A percentile compares a stretch with the other conserved stretches of the same genome.
Evolutionary conservation across 352 stramenopile species (phyloP).

Genomic region (Salisapilia sapeloensis): DNA sequence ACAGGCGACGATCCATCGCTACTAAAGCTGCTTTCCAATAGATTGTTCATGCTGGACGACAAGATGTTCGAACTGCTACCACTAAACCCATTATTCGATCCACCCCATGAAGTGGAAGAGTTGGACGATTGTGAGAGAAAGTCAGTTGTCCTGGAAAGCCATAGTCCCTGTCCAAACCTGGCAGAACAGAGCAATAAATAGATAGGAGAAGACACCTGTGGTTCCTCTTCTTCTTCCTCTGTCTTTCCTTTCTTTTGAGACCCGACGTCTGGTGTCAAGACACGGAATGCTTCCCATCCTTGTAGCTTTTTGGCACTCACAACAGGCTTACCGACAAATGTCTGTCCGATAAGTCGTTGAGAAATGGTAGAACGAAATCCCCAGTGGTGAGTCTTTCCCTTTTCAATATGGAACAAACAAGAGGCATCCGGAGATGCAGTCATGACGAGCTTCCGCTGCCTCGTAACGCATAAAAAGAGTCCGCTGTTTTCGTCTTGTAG

Average conservation of each 20-base stretch:
- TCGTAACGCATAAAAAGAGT: conserved; percentile 30
- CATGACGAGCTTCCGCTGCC: conserved; percentile 52
- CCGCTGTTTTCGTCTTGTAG: conserved; percentile 41
- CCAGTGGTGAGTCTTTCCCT: conserved; percentile 67
- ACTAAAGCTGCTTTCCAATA: conserved; percentile 1
- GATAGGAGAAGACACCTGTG: conserved; percentile 9
- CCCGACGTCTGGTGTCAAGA: conserved; percentile 20
- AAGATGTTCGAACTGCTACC: background rate
- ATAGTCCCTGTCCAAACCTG: conserved; percentile 73
- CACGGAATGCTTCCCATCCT: conserved; percentile 53
- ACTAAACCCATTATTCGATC: background rate
- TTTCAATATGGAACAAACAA: conserved; percentile 56
- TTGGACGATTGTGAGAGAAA: conserved; percentile 2
- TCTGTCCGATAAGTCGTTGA: conserved; percentile 58
- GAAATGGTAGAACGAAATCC: conserved; percentile 45
- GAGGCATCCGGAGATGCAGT: conserved; percentile 33
- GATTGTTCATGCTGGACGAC: conserved; percentile 4
- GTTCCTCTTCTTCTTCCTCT: background rate
- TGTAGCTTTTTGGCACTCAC: conserved; percentile 45
- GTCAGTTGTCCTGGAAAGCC: conserved; percentile 16
- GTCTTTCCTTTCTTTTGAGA: conserved; percentile 3
- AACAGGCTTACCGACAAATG: conserved; percentile 43
- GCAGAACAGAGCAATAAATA: conserved; percentile 63
- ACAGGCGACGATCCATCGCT: conserved; percentile 10
- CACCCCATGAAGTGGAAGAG: conserved; percentile 1